Evolutionary conservation across 768 basidiomycete species (phyloP), one percentile per base, ranked within the genome.

Genomic region (Pulveroboletus sp.): DNA sequence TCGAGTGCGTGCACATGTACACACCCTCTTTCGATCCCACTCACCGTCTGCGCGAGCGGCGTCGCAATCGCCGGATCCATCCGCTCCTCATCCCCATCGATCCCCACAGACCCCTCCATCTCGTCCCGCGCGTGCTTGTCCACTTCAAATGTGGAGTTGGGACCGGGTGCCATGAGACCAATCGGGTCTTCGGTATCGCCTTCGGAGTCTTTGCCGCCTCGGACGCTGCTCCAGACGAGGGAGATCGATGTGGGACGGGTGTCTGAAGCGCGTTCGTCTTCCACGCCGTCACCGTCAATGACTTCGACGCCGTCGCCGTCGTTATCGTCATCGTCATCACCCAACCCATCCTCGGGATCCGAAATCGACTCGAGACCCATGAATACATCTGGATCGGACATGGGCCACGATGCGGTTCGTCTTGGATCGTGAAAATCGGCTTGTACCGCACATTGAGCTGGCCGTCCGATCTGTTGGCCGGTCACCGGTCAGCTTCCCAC

Each of bases 391-490:
- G 77, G 81, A 61, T 87, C 86, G 1, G 66, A 78, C 7, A n/a
- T n/a, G n/a, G 82, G 77, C 92, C 93, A 97, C 5, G 76, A 77
- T 2, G 92, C 1, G 87, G 90, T 55, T 93, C 90, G 34, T 94
- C 87, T 52, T 90, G 89, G 5, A 97, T 78, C 0, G 88, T 83
- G 56, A 97, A 93, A 45, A 94, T 90, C 32, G 81, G 74, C 61
- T 83, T 81, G 37, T 82, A 78, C 35, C 80, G 75, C 70, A 80
- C 58, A 23, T 55, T 61, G 53, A 55, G 56, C 55, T 59, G 24
- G 42, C n/a, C n/a, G n/a, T n/a, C n/a, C n/a, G n/a, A n/a, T n/a
- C n/a, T n/a, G n/a, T n/a, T n/a, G n/a, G n/a, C n/a, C n/a, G n/a
- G n/a, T n/a, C n/a, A n/a, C n/a, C n/a, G n/a, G n/a, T n/a, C n/a